Evolutionary conservation across 192 early-diverging fungal genomes (phyloP).

Genomic region (Backusella circina): DNA sequence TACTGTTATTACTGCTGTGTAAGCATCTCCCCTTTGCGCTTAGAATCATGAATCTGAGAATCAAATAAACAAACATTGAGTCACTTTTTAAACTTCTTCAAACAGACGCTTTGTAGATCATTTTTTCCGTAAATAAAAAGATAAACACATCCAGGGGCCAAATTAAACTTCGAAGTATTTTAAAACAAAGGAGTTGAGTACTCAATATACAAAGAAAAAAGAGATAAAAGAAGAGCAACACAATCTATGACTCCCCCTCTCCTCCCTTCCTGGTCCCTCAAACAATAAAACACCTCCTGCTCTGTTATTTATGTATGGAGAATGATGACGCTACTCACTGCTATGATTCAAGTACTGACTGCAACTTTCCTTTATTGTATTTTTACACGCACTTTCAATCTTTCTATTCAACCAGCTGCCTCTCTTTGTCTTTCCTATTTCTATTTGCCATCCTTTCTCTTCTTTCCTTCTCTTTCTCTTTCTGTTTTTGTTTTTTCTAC

Average conservation of each 20-base stretch:
- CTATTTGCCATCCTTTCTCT: not conserved
- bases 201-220: not conserved
- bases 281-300: not conserved
- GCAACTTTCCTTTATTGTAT: not conserved
- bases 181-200: not conserved
- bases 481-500: not conserved
- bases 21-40: not conserved
- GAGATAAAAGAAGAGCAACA: not conserved
- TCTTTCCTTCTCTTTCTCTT: not conserved
- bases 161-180: not conserved
- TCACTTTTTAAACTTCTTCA: slow-evolving; percentile 3
- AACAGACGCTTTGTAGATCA: not conserved
- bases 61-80: not conserved
- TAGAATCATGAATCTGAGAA: not conserved
- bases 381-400: not conserved
- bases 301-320: not conserved
- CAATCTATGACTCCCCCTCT: not conserved
- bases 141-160: not conserved
- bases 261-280: not conserved
- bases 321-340: slow-evolving; percentile 1
- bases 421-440: not conserved
- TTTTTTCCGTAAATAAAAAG: not conserved
- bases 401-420: not conserved
- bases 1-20: not conserved
- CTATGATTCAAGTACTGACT: not conserved